Evolutionary conservation across 106 monocot species (phyloP).

Genomic region (Posidonia australis): DNA sequence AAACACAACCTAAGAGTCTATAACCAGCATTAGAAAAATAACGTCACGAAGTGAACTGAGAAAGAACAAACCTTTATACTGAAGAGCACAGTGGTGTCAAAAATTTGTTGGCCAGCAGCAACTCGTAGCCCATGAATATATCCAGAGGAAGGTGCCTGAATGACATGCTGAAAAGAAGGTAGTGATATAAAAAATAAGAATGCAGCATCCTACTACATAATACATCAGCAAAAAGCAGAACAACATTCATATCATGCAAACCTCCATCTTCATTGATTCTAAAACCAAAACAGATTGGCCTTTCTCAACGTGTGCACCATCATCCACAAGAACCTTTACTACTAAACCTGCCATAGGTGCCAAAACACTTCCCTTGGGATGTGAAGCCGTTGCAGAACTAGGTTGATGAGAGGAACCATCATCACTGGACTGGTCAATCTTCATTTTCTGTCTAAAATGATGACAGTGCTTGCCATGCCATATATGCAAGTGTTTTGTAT

Average conservation of each 20-base stretch:
- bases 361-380: conserved; percentile 73
- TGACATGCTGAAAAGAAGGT: conserved; percentile 59
- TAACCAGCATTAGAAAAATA: too few relatives aligned
- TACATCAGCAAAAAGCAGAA: background rate
- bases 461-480: conserved; percentile 82
- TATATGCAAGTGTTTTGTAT: conserved; percentile 61
- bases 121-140: conserved; percentile 59
- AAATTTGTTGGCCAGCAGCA: conserved; percentile 69
- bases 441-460: conserved; percentile 50
- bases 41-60: background rate
- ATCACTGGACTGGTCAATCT: conserved; percentile 27
- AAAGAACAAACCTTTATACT: conserved; percentile 50
- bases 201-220: background rate
- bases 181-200: conserved; percentile 1
- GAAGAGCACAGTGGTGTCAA: conserved; percentile 76
- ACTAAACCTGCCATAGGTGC: conserved; percentile 99
- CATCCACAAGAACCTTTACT: conserved; percentile 63
- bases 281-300: conserved; percentile 81
- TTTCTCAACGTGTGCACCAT: conserved; percentile 65
- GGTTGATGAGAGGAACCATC: conserved; percentile 32
- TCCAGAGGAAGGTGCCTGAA: conserved; percentile 70
- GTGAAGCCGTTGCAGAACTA: conserved; percentile 24
- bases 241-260: conserved; percentile 11
- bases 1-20: too few relatives aligned
- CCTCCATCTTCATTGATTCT: conserved; percentile 99